phyloP scores from a whole-genome alignment of 2,329 filamentous ascomycete species.

The Aspergillus sp. region DNA sequence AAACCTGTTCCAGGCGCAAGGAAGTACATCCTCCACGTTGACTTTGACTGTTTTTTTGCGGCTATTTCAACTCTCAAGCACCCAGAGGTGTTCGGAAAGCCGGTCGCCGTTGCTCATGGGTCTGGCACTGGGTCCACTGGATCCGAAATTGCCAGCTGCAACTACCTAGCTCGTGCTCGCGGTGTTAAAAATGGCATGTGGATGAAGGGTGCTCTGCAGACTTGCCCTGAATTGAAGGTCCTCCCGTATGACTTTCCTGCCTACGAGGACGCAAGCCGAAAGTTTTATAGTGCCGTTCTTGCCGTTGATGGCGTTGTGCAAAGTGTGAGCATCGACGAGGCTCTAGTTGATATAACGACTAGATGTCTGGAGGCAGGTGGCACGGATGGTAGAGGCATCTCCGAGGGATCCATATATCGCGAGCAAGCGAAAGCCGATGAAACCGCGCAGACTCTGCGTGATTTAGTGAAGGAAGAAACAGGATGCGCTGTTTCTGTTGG shows the following conservation, averaged over 20 bases:
- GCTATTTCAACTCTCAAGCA: slow-evolving; percentile 75
- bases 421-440: slow-evolving; percentile 72
- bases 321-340: slow-evolving; percentile 95
- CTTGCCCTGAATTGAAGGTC: slow-evolving; percentile 78
- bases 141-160: slow-evolving; percentile 95
- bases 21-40: slow-evolving; percentile 84
- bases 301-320: slow-evolving; percentile 74
- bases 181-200: slow-evolving; percentile 98
- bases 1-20: slow-evolving; percentile 55
- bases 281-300: slow-evolving; percentile 80
- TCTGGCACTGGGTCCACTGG: slow-evolving; percentile 70
- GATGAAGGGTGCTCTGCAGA: slow-evolving; percentile 82
- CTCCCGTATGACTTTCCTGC: slow-evolving; percentile 92
- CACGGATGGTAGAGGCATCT: slow-evolving; percentile 55
- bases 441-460: slow-evolving; percentile 58
- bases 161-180: slow-evolving; percentile 77
- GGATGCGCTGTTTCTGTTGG: slow-evolving; percentile 85
- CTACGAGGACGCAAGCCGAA: slow-evolving; percentile 81
- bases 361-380: slow-evolving; percentile 57
- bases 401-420: slow-evolving; percentile 60
- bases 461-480: slow-evolving; percentile 62
- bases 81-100: slow-evolving; percentile 67
- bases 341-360: slow-evolving; percentile 71
- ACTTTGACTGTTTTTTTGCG: slow-evolving; percentile 98
- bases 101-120: slow-evolving; percentile 81